A percentile compares a stretch with the other conserved stretches of the same genome.
phyloP scores from a whole-genome alignment of 78 protist genomes.

The Dictyostelium intermedium region DNA sequence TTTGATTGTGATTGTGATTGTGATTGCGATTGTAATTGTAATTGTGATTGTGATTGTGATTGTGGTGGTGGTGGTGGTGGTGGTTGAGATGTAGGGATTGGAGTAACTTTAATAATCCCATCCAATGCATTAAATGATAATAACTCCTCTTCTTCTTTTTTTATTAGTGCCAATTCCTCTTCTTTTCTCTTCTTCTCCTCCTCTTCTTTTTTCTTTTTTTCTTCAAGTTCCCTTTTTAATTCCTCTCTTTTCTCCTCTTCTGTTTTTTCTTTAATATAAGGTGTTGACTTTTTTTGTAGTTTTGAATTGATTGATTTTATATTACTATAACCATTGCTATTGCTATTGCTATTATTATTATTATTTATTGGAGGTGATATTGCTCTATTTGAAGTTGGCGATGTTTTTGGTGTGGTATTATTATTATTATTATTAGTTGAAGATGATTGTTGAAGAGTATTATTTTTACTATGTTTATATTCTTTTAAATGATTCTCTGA shows the following conservation, averaged over 20 bases:
- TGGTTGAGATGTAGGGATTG: neutral
- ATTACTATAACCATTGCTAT: neutral
- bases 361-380: neutral
- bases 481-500: constrained; percentile 4
- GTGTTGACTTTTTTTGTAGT: neutral
- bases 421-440: too few species aligned
- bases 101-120: neutral
- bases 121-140: neutral
- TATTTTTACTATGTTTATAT: neutral
- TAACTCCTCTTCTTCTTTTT: constrained; percentile 12
- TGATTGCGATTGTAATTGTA: neutral
- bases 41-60: too few species aligned
- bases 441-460: neutral
- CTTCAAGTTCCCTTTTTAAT: neutral
- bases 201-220: neutral
- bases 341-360: neutral
- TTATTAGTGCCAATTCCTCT: neutral
- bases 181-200: neutral
- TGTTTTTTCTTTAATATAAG: neutral
- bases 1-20: neutral
- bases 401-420: neutral
- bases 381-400: neutral
- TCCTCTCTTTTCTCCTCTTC: neutral
- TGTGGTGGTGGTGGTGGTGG: neutral
- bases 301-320: neutral